phyloP scores from a whole-genome alignment of 1,139 yeast genomes.

The Sporopachydermia cereana region DNA sequence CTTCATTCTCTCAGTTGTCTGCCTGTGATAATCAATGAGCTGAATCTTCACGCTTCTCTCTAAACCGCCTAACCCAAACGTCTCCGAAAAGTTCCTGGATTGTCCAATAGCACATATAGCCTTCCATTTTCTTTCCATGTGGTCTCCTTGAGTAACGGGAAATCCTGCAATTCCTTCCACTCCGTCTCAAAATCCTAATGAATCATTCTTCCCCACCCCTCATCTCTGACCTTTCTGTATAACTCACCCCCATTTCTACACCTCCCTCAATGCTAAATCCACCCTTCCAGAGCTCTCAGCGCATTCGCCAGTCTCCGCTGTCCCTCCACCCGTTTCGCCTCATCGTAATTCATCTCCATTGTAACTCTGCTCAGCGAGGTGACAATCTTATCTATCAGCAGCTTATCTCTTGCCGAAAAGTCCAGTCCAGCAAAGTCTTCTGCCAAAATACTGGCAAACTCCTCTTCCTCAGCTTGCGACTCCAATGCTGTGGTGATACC shows the following conservation, averaged over 20 bases:
- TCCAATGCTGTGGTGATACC: background rate
- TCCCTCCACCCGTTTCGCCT: conserved; percentile 71
- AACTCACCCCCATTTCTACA: background rate
- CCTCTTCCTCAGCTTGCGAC: background rate
- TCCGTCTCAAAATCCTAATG: background rate
- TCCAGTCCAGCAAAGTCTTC: conserved; percentile 60
- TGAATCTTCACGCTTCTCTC: too few species aligned
- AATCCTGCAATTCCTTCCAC: too few species aligned
- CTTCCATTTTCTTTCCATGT: too few species aligned
- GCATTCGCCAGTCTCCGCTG: conserved; percentile 69
- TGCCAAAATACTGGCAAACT: background rate
- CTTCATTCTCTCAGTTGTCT: too few species aligned
- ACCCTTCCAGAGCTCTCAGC: conserved; percentile 76
- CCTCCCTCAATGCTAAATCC: conserved; percentile 26
- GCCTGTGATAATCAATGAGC: too few species aligned
- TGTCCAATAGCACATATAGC: too few species aligned
- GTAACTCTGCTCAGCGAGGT: conserved; percentile 77
- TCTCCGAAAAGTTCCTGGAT: too few species aligned
- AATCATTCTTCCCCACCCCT: background rate
- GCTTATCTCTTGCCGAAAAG: conserved; percentile 66
- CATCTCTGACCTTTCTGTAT: background rate
- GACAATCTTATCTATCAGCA: conserved; percentile 69
- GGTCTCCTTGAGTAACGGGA: too few species aligned
- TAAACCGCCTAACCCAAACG: too few species aligned
- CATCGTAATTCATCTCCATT: conserved; percentile 81